Evolutionary conservation across 129 eudicot species (phyloP).

Genomic region (Cynara cardunculus): DNA sequence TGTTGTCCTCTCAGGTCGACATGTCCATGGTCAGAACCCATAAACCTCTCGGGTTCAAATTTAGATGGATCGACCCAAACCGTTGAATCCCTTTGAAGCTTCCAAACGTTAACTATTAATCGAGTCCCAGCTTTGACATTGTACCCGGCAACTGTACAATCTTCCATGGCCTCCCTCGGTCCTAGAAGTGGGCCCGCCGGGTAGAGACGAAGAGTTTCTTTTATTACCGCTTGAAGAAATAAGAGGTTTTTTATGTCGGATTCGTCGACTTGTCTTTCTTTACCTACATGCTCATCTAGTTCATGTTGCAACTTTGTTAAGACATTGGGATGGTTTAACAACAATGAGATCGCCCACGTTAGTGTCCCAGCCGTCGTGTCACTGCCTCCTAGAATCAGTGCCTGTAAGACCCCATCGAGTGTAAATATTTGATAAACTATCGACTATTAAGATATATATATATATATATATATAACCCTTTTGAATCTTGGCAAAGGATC

Average conservation of each 20-base stretch:
- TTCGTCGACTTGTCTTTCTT: conserved; percentile 35
- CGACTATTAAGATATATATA: no score
- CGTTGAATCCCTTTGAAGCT: conserved; percentile 38
- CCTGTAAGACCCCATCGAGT: conserved; percentile 5
- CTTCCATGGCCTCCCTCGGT: conserved; percentile 21
- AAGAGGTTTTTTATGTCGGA: conserved; percentile 30
- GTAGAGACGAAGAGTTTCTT: no score
- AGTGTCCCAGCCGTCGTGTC: conserved; percentile 25
- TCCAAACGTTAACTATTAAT: conserved; percentile 31
- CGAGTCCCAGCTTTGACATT: conserved; percentile 31
- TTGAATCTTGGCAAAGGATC: no score
- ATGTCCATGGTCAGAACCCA: conserved; percentile 30
- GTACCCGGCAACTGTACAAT: conserved; percentile 26
- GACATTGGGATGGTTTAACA: conserved; percentile 23
- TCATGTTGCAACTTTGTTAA: conserved; percentile 30
- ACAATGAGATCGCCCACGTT: conserved; percentile 32
- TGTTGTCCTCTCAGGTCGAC: conserved; percentile 35
- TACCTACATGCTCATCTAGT: conserved; percentile 30
- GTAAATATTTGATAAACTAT: no score
- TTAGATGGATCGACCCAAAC: conserved; percentile 34
- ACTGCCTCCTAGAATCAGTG: conserved; percentile 22
- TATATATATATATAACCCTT: no score
- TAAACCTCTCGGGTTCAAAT: conserved; percentile 44
- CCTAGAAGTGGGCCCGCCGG: conserved; percentile 21
- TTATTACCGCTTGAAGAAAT: conserved; percentile 24